Evolutionary conservation across 2,329 filamentous ascomycete genomes (phyloP).

Genomic region (Plenodomus tracheiphilus): DNA sequence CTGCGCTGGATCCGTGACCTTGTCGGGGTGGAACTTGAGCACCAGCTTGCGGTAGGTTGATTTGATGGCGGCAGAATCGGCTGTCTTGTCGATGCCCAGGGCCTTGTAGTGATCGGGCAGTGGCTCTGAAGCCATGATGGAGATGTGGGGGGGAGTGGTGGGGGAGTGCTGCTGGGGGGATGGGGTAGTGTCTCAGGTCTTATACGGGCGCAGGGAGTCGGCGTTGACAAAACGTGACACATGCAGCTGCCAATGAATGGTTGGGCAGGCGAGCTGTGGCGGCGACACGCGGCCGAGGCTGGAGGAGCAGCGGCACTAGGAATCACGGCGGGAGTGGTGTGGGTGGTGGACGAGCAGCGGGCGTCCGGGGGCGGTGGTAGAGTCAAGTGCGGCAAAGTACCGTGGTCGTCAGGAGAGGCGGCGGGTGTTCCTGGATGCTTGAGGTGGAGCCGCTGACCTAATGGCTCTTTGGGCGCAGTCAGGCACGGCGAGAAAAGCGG

Average conservation of each 20-base stretch:
- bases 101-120: slow-evolving; percentile 77
- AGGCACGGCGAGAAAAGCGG: slow-evolving; percentile 16
- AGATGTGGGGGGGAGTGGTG: slow-evolving; percentile 22
- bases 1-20: slow-evolving; percentile 75
- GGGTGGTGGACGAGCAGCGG: slow-evolving; percentile 2
- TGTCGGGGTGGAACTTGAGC: slow-evolving; percentile 88
- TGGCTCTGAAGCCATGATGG: slow-evolving; percentile 53
- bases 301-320: slow-evolving; percentile 1
- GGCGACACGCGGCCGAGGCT: slow-evolving; percentile 26
- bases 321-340: no score
- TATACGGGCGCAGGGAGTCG: slow-evolving; percentile 17
- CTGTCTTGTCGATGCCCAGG: slow-evolving; percentile 73
- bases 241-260: slow-evolving; percentile 8
- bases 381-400: no score
- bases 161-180: slow-evolving; percentile 2
- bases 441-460: slow-evolving; percentile 18
- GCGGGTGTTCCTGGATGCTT: slow-evolving; percentile 11
- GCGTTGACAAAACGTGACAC: slow-evolving; percentile 14
- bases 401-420: no score
- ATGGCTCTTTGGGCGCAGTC: slow-evolving; percentile 11
- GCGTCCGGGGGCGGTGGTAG: no score
- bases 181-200: slow-evolving; percentile 8
- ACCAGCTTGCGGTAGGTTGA: slow-evolving; percentile 82
- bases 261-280: slow-evolving; percentile 17
- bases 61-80: slow-evolving; percentile 72